These are phyloP conservation scores for Luzula sylvatica DNA, from an alignment of 176 grass and related monocot genomes.

Conservation along the genomic window DNA sequence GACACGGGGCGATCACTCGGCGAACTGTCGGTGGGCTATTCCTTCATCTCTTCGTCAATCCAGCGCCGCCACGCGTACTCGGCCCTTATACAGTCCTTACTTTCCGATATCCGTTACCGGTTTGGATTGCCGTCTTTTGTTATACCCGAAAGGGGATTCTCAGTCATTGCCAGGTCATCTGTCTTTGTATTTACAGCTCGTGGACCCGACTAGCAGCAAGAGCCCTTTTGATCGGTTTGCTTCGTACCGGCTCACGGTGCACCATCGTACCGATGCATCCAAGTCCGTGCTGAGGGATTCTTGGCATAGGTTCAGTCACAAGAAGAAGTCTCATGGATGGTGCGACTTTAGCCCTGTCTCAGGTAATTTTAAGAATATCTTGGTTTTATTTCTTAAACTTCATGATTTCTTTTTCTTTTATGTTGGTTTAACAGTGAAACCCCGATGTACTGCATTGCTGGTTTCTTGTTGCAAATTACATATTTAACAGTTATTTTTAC, in stretches of 20 bases:
- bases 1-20: constrained; percentile 56
- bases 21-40: constrained; percentile 79
- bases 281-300: constrained; percentile 71
- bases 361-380: neutral
- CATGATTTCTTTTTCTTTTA: no score
- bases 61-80: constrained; percentile 27
- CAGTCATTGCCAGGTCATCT: constrained; percentile 77
- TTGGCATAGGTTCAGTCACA: constrained; percentile 88
- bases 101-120: constrained; percentile 60
- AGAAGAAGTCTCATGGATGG: constrained; percentile 96
- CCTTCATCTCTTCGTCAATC: constrained; percentile 52
- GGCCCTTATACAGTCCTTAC: constrained; percentile 73
- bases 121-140: constrained; percentile 87
- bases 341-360: constrained; percentile 66
- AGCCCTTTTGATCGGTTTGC: constrained; percentile 83
- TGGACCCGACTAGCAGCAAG: constrained; percentile 72
- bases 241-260: constrained; percentile 63
- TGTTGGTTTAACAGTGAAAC: no score
- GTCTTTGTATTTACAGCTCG: constrained; percentile 87
- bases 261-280: constrained; percentile 39
- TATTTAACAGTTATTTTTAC: no score
- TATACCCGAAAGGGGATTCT: constrained; percentile 83
- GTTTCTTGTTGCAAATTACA: no score
- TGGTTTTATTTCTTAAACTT: neutral
- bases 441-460: no score